Percentiles rank a stretch among this genome's conserved stretches.
Conservation (phyloP, 768 basidiomycete species). For the Trametes cinnabarina region DNA sequence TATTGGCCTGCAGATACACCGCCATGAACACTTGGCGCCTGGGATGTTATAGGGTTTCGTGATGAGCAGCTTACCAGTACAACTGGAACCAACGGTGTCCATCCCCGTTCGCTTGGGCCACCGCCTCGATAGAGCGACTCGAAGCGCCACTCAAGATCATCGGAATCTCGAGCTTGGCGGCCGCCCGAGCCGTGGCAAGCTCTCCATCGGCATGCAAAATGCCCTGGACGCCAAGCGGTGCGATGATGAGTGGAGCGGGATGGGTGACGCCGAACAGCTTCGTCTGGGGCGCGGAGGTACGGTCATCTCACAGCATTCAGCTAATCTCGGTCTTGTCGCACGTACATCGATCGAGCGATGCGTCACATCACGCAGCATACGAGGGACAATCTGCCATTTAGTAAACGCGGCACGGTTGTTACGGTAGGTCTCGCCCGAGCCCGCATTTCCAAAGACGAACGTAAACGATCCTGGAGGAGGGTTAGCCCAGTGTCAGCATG, state of each 20-base stretch:
- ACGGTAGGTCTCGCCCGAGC: slow-evolving; percentile 61
- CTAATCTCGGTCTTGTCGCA: neutral
- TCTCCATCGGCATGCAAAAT: slow-evolving; percentile 73
- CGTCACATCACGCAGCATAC: slow-evolving; percentile 67
- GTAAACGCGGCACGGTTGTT: slow-evolving; percentile 65
- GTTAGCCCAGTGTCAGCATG: neutral
- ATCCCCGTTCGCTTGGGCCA: slow-evolving; percentile 69
- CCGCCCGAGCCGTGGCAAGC: slow-evolving; percentile 65
- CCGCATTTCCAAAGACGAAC: slow-evolving; percentile 79
- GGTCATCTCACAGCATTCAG: neutral
- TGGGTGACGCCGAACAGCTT: slow-evolving; percentile 69
- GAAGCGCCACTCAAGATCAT: slow-evolving; percentile 78
- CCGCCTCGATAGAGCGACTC: slow-evolving; percentile 68
- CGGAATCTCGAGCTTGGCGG: slow-evolving; percentile 57
- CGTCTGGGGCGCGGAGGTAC: slow-evolving; percentile 41
- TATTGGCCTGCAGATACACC: slow-evolving; percentile 52
- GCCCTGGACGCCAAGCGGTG: slow-evolving; percentile 78
- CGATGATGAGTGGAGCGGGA: slow-evolving; percentile 60
- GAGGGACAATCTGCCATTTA: slow-evolving; percentile 74
- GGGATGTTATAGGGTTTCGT: neutral
- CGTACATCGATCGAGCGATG: slow-evolving; percentile 58
- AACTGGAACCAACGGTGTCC: slow-evolving; percentile 79
- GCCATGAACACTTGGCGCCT: neutral
- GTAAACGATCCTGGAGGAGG: slow-evolving; percentile 54
- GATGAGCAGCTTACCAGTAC: slow-evolving; percentile 57